Evolutionary conservation across 805 yeast species (phyloP).

Genomic region (Metschnikowia baotianmanensis): DNA sequence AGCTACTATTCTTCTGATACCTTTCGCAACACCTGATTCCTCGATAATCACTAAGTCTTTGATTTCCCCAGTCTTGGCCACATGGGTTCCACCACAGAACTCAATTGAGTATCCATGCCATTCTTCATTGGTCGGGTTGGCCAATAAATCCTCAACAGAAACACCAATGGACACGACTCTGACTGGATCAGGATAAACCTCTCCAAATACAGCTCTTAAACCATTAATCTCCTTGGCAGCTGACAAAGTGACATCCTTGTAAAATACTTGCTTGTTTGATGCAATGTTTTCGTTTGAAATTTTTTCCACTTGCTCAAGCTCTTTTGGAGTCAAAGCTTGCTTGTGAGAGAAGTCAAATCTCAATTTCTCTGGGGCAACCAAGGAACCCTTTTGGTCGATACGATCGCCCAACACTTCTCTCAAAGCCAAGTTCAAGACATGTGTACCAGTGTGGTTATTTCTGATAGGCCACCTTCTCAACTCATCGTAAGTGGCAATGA

Average conservation of each 20-base stretch:
- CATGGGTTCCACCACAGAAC: slow-evolving; percentile 99
- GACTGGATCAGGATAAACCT: slow-evolving; percentile 98
- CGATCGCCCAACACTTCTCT: slow-evolving; percentile 83
- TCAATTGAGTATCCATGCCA: slow-evolving; percentile 85
- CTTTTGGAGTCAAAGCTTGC: slow-evolving; percentile 70
- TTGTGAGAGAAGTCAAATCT: slow-evolving; percentile 96
- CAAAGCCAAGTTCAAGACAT: slow-evolving; percentile 84
- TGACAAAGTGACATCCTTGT: slow-evolving; percentile 77
- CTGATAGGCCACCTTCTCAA: slow-evolving; percentile 94
- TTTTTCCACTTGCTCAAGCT: slow-evolving; percentile 71
- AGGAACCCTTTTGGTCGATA: slow-evolving; percentile 94
- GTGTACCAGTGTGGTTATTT: slow-evolving; percentile 98
- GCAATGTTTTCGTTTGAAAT: slow-evolving; percentile 71
- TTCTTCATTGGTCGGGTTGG: slow-evolving; percentile 64
- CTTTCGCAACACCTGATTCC: slow-evolving; percentile 98
- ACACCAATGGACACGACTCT: slow-evolving; percentile 96
- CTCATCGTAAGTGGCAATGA: slow-evolving; percentile 88
- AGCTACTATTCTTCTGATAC: slow-evolving; percentile 96
- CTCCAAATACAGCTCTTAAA: slow-evolving; percentile 97
- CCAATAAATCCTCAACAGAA: slow-evolving; percentile 77
- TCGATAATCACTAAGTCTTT: slow-evolving; percentile 86
- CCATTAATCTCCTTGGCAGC: slow-evolving; percentile 75
- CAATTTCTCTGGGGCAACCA: slow-evolving; percentile 92
- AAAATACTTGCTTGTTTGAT: slow-evolving; percentile 67
- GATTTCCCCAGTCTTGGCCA: slow-evolving; percentile 86